Evolutionary conservation across 495 filamentous ascomycete species (phyloP).

Genomic region (Penicillium longicatenatum): DNA sequence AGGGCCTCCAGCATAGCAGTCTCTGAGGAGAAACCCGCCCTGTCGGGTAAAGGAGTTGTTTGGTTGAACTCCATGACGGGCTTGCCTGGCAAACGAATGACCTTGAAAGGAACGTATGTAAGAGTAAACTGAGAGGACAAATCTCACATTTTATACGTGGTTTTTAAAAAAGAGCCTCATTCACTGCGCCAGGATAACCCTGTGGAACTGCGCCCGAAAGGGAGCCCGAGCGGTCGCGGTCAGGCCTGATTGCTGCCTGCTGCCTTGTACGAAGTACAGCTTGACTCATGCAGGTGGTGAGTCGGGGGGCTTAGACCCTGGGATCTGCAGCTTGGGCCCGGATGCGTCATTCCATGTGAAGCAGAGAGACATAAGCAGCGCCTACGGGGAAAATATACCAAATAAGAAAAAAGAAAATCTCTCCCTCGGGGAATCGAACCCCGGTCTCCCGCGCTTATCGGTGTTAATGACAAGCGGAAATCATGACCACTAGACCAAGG

Average conservation of each 20-base stretch:
- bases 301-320: constrained; percentile 3
- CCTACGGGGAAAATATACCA: neutral
- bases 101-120: neutral
- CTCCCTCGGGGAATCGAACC: constrained; percentile 56
- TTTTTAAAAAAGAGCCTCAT: constrained; percentile 2
- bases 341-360: neutral
- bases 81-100: neutral
- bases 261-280: neutral
- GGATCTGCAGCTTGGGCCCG: neutral
- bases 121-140: neutral
- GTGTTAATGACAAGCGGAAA: constrained; percentile 53
- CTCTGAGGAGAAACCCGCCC: constrained; percentile 24
- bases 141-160: constrained; percentile 2
- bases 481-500: constrained; percentile 54
- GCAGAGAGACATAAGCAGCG: neutral
- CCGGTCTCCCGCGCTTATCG: constrained; percentile 47
- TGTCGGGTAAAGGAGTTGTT: constrained; percentile 24
- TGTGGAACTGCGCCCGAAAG: neutral
- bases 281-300: constrained; percentile 9
- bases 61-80: constrained; percentile 28
- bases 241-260: neutral
- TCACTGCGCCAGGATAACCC: neutral
- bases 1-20: constrained; percentile 66
- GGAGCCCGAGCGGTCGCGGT: neutral
- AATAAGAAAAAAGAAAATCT: constrained; percentile 29